Evolutionary conservation across 106 monocot genomes (phyloP), one percentile per base, ranked within the genome.

Genomic region (Acorus calamus): DNA sequence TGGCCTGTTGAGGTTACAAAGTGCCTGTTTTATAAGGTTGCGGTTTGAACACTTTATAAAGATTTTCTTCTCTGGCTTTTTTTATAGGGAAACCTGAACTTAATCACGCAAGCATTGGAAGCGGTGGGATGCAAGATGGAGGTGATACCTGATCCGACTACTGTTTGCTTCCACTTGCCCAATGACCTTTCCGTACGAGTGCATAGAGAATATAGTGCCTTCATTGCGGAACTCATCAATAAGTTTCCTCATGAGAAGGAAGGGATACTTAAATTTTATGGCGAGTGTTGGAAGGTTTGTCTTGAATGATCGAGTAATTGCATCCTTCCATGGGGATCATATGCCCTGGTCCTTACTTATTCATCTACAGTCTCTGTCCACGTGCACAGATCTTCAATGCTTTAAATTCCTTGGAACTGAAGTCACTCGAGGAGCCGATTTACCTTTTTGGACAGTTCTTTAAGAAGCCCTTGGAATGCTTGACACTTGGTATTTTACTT

Each of bases 381-480:
- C 9, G 42, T 62, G 61, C 57, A 49, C 59, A 96, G 96, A 81
- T 96, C 46, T 96, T 91, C 73, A 96, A 88, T 52, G 79, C 96
- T 14, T 69, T 96, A 69, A 96, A 96, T 71, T 81, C 96, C 42
- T 54, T 96, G 81, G 96, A 96, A 51, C 76, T 96, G 63, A 96
- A 96, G 74, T 96, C 96, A 14, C 59, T 96, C 56, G 96, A 96
- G 83, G 96, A 96, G 74, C 96, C 96, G 28, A 59, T 96, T 11
- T 96, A 96, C 66, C 87, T 96, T 67, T 91, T 96, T 72, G 84
- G 87, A n/a, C 96, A 96, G 63, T 96, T 96, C 57, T 85, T 91
- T 44, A 84, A 79, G 78, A 96, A 85, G 78, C 96, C 96, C 67
- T 14, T 83, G 60, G 90, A 96, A 64, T 96, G 96, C 71, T 52